Evolutionary conservation across 345 rosid species (phyloP), one percentile per base, ranked within the genome.

Genomic region (Laguncularia racemosa): DNA sequence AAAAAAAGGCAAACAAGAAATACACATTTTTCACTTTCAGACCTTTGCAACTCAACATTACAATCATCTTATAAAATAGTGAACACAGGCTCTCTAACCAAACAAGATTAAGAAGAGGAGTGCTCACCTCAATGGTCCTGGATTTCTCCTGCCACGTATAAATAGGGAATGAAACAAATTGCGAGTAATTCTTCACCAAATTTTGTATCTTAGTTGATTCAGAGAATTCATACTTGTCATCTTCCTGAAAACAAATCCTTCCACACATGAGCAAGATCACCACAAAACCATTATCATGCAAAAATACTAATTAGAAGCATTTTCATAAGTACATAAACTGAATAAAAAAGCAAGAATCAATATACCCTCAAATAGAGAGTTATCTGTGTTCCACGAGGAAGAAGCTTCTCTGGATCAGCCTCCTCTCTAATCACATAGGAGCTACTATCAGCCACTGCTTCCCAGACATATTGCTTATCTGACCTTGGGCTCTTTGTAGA

Each of bases 391-490:
- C 99, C 99, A 16, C 96, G 95, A 0, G 58, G 74, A 40, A 93
- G 63, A 50, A 77, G 54, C 71, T 89, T 93, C 28, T 87, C 96
- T 55, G 92, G 83, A 62, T 93, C 78, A 3, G 88, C 85, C 75
- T 89, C 99, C 79, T 93, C 99, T 76, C 70, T 84, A 14, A 93
- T 81, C 63, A 84, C 73, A 68, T 78, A 93, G 3, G 99, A 82
- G 79, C 97, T 93, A 60, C 88, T 87, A 69, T 89, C 96, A 23
- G 97, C 97, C 26, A 62, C 78, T 12, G 96, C 74, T 67, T 93
- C 99, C 99, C 99, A 93, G 52, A 89, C 78, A 71, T 89, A 89
- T 57, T 93, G 97, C 78, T 89, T 93, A 44, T 87, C 97, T 46
- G 99, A 89, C 71, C 71, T 88, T 43, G 99, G 97, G 79, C 95